Base-by-base conservation (phyloP, 331 rosid genomes). In the Quercus lobata region DNA sequence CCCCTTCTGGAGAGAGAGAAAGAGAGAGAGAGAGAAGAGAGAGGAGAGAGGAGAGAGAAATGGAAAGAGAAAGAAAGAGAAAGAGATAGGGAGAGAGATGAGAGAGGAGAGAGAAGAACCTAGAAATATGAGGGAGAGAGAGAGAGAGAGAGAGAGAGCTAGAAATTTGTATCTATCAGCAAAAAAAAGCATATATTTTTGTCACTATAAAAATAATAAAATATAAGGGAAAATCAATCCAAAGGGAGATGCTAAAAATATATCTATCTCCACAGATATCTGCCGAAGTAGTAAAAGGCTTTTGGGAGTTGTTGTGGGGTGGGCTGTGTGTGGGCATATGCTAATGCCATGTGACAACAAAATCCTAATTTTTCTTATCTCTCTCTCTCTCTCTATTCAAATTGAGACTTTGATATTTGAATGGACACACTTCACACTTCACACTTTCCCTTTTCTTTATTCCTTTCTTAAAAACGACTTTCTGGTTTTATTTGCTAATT, bases 1-100 rank as follows among this genome's bases (percentile, higher is more conserved):
- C 89, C 88, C 53, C 85, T 83, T 83, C 86, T 78, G 91, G 91
- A 88, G 91, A 84, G 88, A 85, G 81, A 81, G 90, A 73, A 8
- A 25, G 76, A 78, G 80, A 85, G 86, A 84, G 88, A 84, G 34
- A 34, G 81, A 84, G 81, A 79, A 63, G 91, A 88, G 86, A 88
- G 93, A 89, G 91, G 90, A 84, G 83, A 84, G 80, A 53, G 74
- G 35, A 71, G 72, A 49, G 29, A 71, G 66, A 74, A 74, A 76
- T 57, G 72, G 78, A 77, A 63, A 63, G 69, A 69, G 41, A 76
- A 57, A 78, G 78, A 81, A 73, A 80, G 1, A 19, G 22, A 41
- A 16, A 14, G 56, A 79, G 78, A 81, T 78, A 78, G 84, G 81
- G 83, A 74, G 68, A 69, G 34, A 53, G 10, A 73, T 46, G 83